Percentiles rank a stretch among this genome's conserved stretches.
These are phyloP conservation scores for Chaetomium sp. DNA, from an alignment of 2,329 filamentous ascomycete species.

Conservation along the genomic window DNA sequence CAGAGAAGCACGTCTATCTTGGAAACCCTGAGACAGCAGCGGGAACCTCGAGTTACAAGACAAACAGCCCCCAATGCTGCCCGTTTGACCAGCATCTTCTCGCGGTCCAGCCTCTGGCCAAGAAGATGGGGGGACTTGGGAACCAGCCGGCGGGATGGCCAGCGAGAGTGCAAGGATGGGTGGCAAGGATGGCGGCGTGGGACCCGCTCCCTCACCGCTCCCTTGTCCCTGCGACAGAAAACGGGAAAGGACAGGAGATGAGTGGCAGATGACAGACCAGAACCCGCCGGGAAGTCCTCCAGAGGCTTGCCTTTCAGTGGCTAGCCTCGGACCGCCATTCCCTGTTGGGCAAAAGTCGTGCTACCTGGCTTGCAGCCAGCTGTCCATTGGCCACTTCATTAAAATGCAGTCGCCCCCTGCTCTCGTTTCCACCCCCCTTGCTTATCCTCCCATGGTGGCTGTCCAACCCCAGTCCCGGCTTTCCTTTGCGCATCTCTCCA, in stretches of 20 bases:
- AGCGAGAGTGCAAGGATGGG: constrained; percentile 30
- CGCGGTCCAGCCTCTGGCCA: constrained; percentile 24
- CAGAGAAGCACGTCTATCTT: neutral
- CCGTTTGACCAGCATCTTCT: constrained; percentile 25
- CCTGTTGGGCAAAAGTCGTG: constrained; percentile 54
- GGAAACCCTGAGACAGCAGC: neutral
- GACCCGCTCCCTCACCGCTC: constrained; percentile 32
- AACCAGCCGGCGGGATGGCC: constrained; percentile 25
- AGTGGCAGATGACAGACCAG: constrained; percentile 24
- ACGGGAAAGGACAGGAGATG: constrained; percentile 20
- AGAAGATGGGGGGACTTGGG: constrained; percentile 10
- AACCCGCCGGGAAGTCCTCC: constrained; percentile 23
- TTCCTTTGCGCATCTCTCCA: constrained; percentile 40
- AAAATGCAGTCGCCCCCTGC: constrained; percentile 47
- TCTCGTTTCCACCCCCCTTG: constrained; percentile 49
- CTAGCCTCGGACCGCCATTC: constrained; percentile 51
- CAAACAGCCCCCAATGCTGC: neutral
- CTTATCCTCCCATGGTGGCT: constrained; percentile 44
- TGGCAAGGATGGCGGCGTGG: constrained; percentile 28
- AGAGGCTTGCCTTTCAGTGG: constrained; percentile 32
- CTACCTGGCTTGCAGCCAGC: constrained; percentile 41
- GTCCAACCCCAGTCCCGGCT: constrained; percentile 42
- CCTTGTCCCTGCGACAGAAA: constrained; percentile 32
- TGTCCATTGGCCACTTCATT: constrained; percentile 57
- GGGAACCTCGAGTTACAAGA: neutral